Conservation (phyloP, 176 grass and related monocot species). For the Areca catechu region DNA sequence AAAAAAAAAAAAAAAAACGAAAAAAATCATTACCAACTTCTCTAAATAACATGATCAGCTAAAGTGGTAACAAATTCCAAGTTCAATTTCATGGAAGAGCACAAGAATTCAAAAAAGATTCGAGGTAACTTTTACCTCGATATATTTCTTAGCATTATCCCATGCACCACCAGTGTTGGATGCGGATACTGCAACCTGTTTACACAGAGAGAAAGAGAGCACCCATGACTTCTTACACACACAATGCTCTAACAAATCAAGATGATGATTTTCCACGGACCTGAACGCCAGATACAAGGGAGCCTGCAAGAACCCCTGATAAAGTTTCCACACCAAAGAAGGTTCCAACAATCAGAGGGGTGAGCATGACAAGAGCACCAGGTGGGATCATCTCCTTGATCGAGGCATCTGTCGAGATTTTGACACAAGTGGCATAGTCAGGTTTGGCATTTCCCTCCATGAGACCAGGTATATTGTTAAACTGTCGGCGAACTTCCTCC, state of each 20-base stretch:
- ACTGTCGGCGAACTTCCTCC: slow-evolving; percentile 88
- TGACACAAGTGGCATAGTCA: slow-evolving; percentile 84
- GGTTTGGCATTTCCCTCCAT: slow-evolving; percentile 75
- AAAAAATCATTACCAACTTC: not conserved
- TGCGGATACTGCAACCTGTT: slow-evolving; percentile 81
- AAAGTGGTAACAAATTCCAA: too few species aligned
- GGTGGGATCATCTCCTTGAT: slow-evolving; percentile 95
- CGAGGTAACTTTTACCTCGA: slow-evolving; percentile 42
- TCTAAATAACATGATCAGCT: not conserved
- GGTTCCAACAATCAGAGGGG: slow-evolving; percentile 75
- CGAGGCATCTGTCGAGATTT: slow-evolving; percentile 92
- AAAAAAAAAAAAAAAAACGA: not conserved
- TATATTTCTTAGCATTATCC: slow-evolving; percentile 94
- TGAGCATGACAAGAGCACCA: slow-evolving; percentile 77
- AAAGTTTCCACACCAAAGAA: slow-evolving; percentile 80
- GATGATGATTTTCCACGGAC: slow-evolving; percentile 12
- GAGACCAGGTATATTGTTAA: slow-evolving; percentile 71
- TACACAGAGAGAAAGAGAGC: not conserved
- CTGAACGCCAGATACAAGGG: slow-evolving; percentile 90
- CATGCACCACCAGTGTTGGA: slow-evolving; percentile 91
- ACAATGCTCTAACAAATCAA: not conserved
- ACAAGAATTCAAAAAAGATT: not conserved
- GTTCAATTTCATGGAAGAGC: not conserved
- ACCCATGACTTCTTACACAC: not conserved
- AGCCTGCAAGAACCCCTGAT: slow-evolving; percentile 78